A percentile compares a stretch with the other conserved stretches of the same genome.
phyloP scores from a whole-genome alignment of 2,329 filamentous ascomycete genomes.

The Trematosphaeria pertusa region DNA sequence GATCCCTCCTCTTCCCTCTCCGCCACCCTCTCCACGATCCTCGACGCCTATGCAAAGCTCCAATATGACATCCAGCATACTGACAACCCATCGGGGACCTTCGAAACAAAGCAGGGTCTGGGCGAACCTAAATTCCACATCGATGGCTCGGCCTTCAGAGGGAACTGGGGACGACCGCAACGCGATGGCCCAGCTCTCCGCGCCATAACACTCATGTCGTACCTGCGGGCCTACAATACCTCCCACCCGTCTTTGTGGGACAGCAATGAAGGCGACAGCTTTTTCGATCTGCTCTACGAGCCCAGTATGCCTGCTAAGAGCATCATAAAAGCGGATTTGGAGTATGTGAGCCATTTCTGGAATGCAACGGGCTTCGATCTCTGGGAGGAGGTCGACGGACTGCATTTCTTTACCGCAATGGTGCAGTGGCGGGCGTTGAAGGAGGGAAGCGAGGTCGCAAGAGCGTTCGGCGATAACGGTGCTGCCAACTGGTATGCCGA shows the following conservation, averaged over 20 bases:
- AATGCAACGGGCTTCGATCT: constrained; percentile 52
- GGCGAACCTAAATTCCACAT: constrained; percentile 54
- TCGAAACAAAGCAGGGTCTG: constrained; percentile 45
- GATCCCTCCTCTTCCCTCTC: constrained; percentile 35
- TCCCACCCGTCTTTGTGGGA: constrained; percentile 49
- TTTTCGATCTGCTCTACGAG: constrained; percentile 48
- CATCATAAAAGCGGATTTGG: constrained; percentile 54
- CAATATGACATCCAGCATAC: constrained; percentile 49
- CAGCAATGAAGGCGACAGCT: constrained; percentile 29
- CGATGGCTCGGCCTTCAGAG: constrained; percentile 45
- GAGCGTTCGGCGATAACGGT: constrained; percentile 43
- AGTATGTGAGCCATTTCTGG: constrained; percentile 54
- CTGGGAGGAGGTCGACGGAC: constrained; percentile 55
- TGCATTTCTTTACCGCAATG: constrained; percentile 52
- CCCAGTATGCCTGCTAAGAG: constrained; percentile 43
- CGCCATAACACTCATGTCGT: constrained; percentile 51
- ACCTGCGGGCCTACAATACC: constrained; percentile 49
- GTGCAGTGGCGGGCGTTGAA: constrained; percentile 46
- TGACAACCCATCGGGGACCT: constrained; percentile 46
- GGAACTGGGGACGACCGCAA: constrained; percentile 53
- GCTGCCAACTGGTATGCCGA: constrained; percentile 48
- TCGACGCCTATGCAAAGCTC: constrained; percentile 42
- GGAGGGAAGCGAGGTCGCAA: constrained; percentile 44
- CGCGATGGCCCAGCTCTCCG: constrained; percentile 54
- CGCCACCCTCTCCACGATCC: constrained; percentile 34